A percentile compares a stretch with the other conserved stretches of the same genome.
These are phyloP conservation scores for Xylariaceae sp. DNA, from an alignment of 2,329 filamentous ascomycete species.

Conservation along the genomic window DNA sequence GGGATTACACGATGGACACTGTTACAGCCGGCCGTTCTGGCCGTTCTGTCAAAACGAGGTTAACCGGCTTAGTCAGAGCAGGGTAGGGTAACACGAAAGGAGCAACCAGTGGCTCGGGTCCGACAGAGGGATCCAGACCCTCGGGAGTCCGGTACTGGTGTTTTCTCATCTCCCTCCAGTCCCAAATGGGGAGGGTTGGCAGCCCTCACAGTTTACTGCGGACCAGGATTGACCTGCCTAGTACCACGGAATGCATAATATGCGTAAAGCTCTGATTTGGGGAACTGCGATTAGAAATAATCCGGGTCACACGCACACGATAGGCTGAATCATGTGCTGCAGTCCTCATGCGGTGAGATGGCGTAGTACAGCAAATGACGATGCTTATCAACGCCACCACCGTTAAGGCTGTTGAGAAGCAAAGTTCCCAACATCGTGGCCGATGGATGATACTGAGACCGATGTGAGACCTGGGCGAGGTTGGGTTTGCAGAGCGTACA, in stretches of 20 bases:
- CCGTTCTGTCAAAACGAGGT: background rate
- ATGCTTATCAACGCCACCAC: background rate
- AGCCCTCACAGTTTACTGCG: slow-evolving; percentile 1
- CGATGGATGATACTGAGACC: slow-evolving; percentile 1
- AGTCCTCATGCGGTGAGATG: slow-evolving; percentile 23
- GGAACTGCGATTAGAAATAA: slow-evolving; percentile 25
- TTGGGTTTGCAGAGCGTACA: too few relatives aligned
- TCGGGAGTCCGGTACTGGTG: slow-evolving; percentile 15
- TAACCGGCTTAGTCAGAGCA: slow-evolving; percentile 5
- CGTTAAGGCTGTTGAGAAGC: background rate
- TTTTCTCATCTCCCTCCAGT: background rate
- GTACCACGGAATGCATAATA: slow-evolving; percentile 1
- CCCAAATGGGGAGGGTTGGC: slow-evolving; percentile 9
- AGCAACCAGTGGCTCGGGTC: slow-evolving; percentile 24
- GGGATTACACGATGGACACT: slow-evolving; percentile 6
- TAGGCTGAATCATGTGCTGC: slow-evolving; percentile 27
- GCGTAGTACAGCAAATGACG: slow-evolving; percentile 16
- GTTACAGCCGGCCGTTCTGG: slow-evolving; percentile 3
- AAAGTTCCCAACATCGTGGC: slow-evolving; percentile 19
- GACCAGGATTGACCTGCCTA: background rate
- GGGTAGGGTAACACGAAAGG: slow-evolving; percentile 15
- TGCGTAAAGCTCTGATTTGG: slow-evolving; percentile 9
- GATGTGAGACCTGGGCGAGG: too few relatives aligned
- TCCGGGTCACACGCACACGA: slow-evolving; percentile 19
- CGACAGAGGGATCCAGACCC: slow-evolving; percentile 22